Evolutionary conservation across 2,329 filamentous ascomycete genomes (phyloP).

Genomic region (Meredithiella fracta): DNA sequence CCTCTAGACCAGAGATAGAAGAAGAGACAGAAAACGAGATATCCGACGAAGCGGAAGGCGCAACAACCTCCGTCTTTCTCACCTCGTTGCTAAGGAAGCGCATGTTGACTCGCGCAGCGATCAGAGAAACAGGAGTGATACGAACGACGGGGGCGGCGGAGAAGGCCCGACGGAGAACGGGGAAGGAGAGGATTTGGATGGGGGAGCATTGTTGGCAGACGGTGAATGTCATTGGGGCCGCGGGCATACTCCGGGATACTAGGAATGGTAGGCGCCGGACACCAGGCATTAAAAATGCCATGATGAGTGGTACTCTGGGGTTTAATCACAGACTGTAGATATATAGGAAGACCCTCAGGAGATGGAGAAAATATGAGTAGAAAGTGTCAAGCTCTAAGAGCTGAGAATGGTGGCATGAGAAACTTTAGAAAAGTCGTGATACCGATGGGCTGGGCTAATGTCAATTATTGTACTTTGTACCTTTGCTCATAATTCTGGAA

Average conservation of each 20-base stretch:
- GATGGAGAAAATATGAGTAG: background rate
- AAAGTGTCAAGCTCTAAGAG: background rate
- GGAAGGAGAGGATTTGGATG: background rate
- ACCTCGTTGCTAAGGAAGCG: constrained; percentile 10
- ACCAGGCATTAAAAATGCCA: constrained; percentile 14
- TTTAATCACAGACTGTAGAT: background rate
- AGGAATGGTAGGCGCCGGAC: constrained; percentile 12
- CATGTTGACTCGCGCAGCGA: constrained; percentile 3
- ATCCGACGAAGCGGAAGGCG: constrained; percentile 2
- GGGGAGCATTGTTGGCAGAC: constrained; percentile 5
- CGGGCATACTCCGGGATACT: background rate
- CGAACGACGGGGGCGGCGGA: background rate
- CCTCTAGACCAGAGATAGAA: background rate
- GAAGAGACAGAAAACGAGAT: background rate
- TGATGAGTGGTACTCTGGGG: background rate
- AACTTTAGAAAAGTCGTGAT: background rate
- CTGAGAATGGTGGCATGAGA: background rate
- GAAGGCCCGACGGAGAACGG: background rate
- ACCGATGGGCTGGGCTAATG: constrained; percentile 4
- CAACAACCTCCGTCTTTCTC: constrained; percentile 1
- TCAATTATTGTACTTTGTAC: background rate
- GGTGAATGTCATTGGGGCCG: background rate
- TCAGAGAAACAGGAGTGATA: background rate
- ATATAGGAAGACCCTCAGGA: background rate
- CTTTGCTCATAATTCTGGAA: background rate